Conservation (phyloP, 371 early-diverging fungal species). For the Capillidium heterosporum region DNA sequence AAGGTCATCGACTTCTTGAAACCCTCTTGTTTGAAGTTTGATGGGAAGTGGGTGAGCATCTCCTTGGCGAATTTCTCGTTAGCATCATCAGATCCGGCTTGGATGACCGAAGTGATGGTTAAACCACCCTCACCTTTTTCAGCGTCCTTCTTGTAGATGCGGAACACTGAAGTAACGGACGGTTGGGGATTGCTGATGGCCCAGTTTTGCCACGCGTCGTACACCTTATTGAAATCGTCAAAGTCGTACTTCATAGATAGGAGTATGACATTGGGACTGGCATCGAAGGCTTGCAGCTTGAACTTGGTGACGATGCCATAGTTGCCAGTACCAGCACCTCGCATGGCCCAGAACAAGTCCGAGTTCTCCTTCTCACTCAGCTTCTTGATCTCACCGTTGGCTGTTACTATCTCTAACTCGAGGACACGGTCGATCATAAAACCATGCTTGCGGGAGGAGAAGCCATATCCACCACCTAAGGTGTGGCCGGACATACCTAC, state of each 20-base stretch:
- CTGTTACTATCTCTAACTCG: constrained; percentile 21
- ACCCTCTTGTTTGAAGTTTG: not conserved
- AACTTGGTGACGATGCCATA: constrained; percentile 28
- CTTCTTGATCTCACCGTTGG: constrained; percentile 22
- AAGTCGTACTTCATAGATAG: not conserved
- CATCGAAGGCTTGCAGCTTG: constrained; percentile 12
- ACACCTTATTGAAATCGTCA: not conserved
- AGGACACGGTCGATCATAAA: constrained; percentile 25
- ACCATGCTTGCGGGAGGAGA: constrained; percentile 19
- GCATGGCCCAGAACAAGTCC: constrained; percentile 36
- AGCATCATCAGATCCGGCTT: not conserved
- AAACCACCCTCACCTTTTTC: not conserved
- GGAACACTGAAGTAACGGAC: not conserved
- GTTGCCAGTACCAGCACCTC: constrained; percentile 33
- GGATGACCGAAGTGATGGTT: not conserved
- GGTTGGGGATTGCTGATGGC: not conserved
- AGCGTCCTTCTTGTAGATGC: no score
- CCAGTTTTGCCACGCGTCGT: not conserved
- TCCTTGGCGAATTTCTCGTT: not conserved
- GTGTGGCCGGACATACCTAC: constrained; percentile 19
- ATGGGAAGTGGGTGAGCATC: not conserved
- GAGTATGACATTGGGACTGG: constrained; percentile 8
- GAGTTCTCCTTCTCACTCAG: constrained; percentile 17
- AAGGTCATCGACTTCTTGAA: not conserved
- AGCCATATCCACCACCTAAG: constrained; percentile 23